A percentile compares a stretch with the other conserved stretches of the same genome.
Evolutionary conservation across 1,139 yeast species (phyloP).

Genomic region (Yamadazyma taylorii): DNA sequence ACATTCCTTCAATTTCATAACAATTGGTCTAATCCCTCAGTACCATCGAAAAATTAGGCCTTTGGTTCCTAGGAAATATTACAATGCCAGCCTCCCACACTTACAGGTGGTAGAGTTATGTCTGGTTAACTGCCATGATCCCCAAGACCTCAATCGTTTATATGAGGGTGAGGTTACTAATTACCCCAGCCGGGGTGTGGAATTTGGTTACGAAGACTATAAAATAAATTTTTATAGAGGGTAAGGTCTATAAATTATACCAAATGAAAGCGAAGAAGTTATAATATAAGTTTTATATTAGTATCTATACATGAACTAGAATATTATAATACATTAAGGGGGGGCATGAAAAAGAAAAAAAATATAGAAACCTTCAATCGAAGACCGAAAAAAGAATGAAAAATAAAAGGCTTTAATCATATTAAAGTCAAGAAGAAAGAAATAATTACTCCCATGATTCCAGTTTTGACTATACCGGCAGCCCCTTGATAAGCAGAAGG

Average conservation of each 20-base stretch:
- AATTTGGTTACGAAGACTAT: background rate
- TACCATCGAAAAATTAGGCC: constrained; percentile 5
- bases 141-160: background rate
- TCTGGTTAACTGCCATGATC: background rate
- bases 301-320: background rate
- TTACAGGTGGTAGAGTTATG: constrained; percentile 1
- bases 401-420: constrained; percentile 5
- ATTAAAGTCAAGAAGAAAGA: constrained; percentile 19
- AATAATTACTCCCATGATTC: constrained; percentile 18
- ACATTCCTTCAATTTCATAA: background rate
- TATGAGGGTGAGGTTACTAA: background rate
- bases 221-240: background rate
- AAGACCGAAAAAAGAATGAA: background rate
- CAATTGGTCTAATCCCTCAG: background rate
- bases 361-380: constrained; percentile 2
- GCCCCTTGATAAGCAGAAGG: constrained; percentile 23
- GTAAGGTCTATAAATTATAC: background rate
- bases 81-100: constrained; percentile 1
- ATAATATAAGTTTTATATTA: constrained; percentile 3
- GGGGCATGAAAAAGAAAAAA: constrained; percentile 3
- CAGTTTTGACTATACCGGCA: constrained; percentile 18
- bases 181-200: background rate
- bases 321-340: background rate
- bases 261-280: background rate
- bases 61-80: constrained; percentile 3